Percentiles rank a stretch among this genome's conserved stretches.
phyloP scores from a whole-genome alignment of 2,329 filamentous ascomycete genomes.

The Ascochyta lentis region DNA sequence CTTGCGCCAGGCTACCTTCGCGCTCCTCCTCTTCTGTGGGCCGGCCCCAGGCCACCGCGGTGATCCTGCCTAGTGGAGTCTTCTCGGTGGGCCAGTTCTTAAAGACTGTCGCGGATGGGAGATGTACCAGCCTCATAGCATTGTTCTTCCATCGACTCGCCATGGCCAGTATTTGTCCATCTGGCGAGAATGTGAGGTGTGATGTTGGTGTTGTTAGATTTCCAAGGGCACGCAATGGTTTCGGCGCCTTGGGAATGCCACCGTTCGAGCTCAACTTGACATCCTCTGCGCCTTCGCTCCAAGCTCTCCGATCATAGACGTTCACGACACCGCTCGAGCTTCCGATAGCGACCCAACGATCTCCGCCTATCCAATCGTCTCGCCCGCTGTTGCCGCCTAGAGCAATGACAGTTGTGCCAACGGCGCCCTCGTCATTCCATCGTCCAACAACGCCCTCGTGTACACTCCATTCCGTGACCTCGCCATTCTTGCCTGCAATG shows the following conservation, averaged over 20 bases:
- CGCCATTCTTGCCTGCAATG: conserved; percentile 83
- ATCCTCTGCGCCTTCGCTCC: conserved; percentile 53
- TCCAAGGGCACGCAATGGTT: conserved; percentile 76
- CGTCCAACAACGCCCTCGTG: conserved; percentile 73
- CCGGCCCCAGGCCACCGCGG: conserved; percentile 58
- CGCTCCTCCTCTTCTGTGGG: conserved; percentile 60
- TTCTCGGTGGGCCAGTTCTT: conserved; percentile 94
- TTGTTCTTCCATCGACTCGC: conserved; percentile 87
- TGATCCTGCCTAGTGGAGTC: conserved; percentile 86
- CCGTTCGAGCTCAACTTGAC: conserved; percentile 39
- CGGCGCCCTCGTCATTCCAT: conserved; percentile 90
- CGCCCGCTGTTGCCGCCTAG: conserved; percentile 74
- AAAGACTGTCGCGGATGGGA: conserved; percentile 93
- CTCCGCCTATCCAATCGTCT: conserved; percentile 70
- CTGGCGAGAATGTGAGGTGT: conserved; percentile 79
- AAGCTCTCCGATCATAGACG: conserved; percentile 81
- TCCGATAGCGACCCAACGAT: conserved; percentile 89
- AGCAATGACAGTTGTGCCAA: conserved; percentile 81
- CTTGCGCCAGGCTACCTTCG: conserved; percentile 63
- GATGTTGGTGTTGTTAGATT: conserved; percentile 88
- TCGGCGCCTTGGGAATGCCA: conserved; percentile 70
- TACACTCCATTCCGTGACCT: conserved; percentile 88
- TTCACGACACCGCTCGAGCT: conserved; percentile 89
- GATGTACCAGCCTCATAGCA: conserved; percentile 83
- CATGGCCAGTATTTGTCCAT: conserved; percentile 89